phyloP scores from a whole-genome alignment of 1,139 yeast genomes.

The Pichia sp. region DNA sequence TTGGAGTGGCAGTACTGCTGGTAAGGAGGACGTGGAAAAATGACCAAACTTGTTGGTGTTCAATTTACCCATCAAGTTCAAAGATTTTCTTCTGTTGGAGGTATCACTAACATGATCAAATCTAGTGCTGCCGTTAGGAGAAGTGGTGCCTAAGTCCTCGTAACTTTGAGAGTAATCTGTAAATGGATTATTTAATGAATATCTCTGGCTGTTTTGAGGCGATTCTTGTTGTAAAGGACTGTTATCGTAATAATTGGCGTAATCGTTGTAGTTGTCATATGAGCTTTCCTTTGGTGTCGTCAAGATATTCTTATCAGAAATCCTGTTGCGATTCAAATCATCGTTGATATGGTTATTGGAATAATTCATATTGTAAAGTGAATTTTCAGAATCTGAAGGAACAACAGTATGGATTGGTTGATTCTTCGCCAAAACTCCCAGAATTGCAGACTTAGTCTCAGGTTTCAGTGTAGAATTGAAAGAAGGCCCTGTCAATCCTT shows the following conservation, averaged over 20 bases:
- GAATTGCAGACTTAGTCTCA: constrained; percentile 27
- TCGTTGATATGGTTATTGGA: neutral
- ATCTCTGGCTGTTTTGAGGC: neutral
- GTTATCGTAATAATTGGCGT: constrained; percentile 9
- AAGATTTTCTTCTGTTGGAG: constrained; percentile 14
- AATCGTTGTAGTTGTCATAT: constrained; percentile 3
- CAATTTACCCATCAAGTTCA: constrained; percentile 14
- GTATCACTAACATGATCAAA: neutral
- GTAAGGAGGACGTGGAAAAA: constrained; percentile 16
- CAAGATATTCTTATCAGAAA: neutral
- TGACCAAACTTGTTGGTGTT: constrained; percentile 10
- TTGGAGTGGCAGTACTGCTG: constrained; percentile 4
- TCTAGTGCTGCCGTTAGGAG: neutral
- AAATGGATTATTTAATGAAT: constrained; percentile 17
- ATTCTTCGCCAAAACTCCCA: constrained; percentile 23
- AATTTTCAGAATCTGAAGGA: constrained; percentile 22
- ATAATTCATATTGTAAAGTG: constrained; percentile 8
- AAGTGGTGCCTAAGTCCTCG: constrained; percentile 9
- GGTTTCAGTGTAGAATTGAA: constrained; percentile 33
- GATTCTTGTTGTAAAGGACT: neutral
- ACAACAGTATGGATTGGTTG: constrained; percentile 10
- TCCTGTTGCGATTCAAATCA: neutral
- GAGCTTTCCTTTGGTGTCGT: neutral
- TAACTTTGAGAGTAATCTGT: constrained; percentile 16
- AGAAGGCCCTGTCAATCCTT: constrained; percentile 57